Percentiles rank a stretch among this genome's conserved stretches.
Evolutionary conservation across 164 flowering plant species (phyloP).

Genomic region (Paratinospora sagittata): DNA sequence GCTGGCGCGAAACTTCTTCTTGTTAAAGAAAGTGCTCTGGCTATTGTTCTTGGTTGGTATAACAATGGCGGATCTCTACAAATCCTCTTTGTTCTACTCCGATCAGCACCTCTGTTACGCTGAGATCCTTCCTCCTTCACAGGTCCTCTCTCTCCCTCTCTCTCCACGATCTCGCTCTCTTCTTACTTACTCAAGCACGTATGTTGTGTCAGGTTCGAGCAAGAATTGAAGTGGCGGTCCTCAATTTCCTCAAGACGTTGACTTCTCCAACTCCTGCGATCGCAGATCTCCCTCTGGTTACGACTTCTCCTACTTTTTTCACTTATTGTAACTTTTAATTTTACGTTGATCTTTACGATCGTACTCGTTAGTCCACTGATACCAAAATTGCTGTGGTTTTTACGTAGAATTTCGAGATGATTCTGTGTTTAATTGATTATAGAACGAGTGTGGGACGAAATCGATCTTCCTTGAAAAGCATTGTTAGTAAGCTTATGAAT

Average conservation of each 20-base stretch:
- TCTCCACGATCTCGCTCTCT: background rate
- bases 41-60: background rate
- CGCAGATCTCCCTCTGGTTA: conserved; percentile 70
- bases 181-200: too few species aligned
- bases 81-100: conserved; percentile 58
- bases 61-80: conserved; percentile 32
- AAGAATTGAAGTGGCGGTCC: conserved; percentile 78
- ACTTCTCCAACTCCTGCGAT: conserved; percentile 61
- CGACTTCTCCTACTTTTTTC: background rate
- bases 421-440: background rate
- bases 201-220: conserved; percentile 60
- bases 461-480: background rate
- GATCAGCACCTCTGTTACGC: conserved; percentile 76
- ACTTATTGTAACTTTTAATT: too few species aligned
- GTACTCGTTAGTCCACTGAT: too few species aligned
- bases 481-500: background rate
- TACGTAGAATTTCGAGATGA: too few species aligned
- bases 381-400: too few species aligned
- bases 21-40: too few species aligned
- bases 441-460: background rate
- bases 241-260: conserved; percentile 63
- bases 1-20: too few species aligned
- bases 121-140: conserved; percentile 60
- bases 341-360: too few species aligned
- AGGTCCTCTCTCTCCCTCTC: conserved; percentile 30